Conservation (phyloP, 257 asterid genomes). For the Plantago elongata region DNA sequence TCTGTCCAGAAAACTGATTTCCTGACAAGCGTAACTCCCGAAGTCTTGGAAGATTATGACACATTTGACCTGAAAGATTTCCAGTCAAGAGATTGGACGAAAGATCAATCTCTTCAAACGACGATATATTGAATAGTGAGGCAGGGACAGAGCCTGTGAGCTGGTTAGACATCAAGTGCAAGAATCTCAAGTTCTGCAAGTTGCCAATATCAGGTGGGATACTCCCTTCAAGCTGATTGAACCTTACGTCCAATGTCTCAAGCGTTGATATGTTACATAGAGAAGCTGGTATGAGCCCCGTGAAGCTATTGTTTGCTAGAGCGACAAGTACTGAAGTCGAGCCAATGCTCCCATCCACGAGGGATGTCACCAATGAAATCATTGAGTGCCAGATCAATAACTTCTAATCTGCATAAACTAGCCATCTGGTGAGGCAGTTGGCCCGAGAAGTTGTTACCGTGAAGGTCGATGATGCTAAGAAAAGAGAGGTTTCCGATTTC, state of each 20-base stretch:
- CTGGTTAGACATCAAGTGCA: not conserved
- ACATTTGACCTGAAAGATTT: not conserved
- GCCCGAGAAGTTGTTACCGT: not conserved
- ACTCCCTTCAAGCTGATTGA: not conserved
- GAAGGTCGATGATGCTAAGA: not conserved
- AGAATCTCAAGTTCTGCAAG: no score
- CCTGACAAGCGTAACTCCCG: not conserved
- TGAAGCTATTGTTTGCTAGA: slow-evolving; percentile 1
- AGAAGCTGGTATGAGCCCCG: not conserved
- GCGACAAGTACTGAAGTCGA: slow-evolving; percentile 5
- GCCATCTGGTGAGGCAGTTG: no score
- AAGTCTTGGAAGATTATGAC: not conserved
- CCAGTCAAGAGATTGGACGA: not conserved
- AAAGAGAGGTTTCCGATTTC: slow-evolving; percentile 10
- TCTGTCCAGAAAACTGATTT: not conserved
- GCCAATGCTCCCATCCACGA: slow-evolving; percentile 1
- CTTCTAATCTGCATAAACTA: no score
- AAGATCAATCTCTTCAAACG: not conserved
- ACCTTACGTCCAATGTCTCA: not conserved
- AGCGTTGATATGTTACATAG: not conserved
- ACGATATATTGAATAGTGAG: not conserved
- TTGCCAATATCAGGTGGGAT: no score
- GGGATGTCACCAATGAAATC: not conserved
- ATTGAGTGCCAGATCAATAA: not conserved
- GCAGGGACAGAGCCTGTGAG: slow-evolving; percentile 1